Conservation (phyloP, 1,284 basidiomycete genomes). For the Cutaneotrichosporon cyanovorans region DNA sequence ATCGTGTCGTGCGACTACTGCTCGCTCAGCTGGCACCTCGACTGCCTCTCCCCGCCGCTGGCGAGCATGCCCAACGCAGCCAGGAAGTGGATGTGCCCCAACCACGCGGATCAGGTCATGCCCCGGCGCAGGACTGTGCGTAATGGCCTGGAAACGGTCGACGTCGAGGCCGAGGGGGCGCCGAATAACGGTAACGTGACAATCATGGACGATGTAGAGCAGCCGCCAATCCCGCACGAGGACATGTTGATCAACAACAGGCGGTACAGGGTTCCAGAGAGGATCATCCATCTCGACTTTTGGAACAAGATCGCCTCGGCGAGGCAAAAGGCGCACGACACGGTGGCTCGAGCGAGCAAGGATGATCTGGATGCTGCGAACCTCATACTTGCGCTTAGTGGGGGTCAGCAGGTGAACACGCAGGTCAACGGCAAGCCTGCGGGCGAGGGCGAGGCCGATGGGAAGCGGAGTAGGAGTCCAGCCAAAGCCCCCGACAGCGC, state of each 20-base stretch:
- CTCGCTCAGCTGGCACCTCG: conserved; percentile 89
- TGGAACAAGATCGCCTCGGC: conserved; percentile 64
- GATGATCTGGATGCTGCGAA: conserved; percentile 31
- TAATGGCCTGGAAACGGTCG: conserved; percentile 58
- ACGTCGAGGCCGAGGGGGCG: conserved; percentile 60
- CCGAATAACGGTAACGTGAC: conserved; percentile 90
- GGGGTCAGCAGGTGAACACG: neutral
- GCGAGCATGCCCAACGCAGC: conserved; percentile 73
- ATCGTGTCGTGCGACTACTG: conserved; percentile 96
- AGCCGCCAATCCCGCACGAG: conserved; percentile 38
- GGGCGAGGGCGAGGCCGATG: no score
- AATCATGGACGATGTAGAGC: conserved; percentile 61
- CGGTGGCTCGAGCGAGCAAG: conserved; percentile 8
- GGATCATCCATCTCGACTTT: conserved; percentile 85
- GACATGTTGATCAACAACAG: conserved; percentile 53
- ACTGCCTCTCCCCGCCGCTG: conserved; percentile 88
- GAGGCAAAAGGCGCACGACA: neutral
- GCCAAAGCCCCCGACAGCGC: no score
- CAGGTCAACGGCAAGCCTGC: no score
- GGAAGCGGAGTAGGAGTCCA: no score
- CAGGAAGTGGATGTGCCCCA: conserved; percentile 98
- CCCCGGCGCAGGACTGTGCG: conserved; percentile 69
- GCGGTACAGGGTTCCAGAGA: conserved; percentile 88
- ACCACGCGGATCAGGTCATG: conserved; percentile 76
- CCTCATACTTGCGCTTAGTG: conserved; percentile 16